Evolutionary conservation across 495 filamentous ascomycete genomes (phyloP).

Genomic region (Sordaria brevicollis): DNA sequence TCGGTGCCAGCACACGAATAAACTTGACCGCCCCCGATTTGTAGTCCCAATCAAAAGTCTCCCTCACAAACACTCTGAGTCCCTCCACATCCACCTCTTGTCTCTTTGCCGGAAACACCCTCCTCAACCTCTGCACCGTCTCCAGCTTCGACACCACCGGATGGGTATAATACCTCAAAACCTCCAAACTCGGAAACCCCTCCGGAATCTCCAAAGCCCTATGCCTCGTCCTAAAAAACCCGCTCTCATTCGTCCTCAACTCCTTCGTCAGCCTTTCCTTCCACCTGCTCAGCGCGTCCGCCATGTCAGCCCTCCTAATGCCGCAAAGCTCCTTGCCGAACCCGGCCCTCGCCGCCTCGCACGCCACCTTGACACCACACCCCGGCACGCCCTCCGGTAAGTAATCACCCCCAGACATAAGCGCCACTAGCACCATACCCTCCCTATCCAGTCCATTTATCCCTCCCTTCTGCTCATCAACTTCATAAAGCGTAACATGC

Average conservation of each 20-base stretch:
- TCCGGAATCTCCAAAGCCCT: conserved; percentile 66
- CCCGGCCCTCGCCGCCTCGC: conserved; percentile 79
- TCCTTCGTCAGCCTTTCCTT: conserved; percentile 64
- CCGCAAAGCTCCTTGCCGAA: conserved; percentile 72
- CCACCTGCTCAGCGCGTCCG: conserved; percentile 56
- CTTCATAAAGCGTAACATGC: conserved; percentile 73
- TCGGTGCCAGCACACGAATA: conserved; percentile 69
- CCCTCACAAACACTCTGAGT: conserved; percentile 59
- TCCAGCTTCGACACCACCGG: conserved; percentile 62
- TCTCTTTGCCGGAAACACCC: conserved; percentile 52
- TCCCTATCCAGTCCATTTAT: conserved; percentile 57
- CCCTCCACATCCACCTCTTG: conserved; percentile 52
- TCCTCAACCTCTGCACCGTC: conserved; percentile 48
- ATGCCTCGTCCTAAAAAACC: conserved; percentile 68
- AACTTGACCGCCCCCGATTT: conserved; percentile 73
- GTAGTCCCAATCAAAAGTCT: conserved; percentile 80
- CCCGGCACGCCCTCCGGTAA: conserved; percentile 77
- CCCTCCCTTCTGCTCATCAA: conserved; percentile 27
- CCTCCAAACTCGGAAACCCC: conserved; percentile 65
- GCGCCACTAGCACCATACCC: conserved; percentile 88
- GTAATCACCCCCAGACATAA: conserved; percentile 97
- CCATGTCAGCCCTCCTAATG: conserved; percentile 36
- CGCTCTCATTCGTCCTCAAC: conserved; percentile 72
- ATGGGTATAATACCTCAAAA: conserved; percentile 77
- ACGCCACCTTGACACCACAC: conserved; percentile 79